These are phyloP conservation scores for Leptodontidium sp. DNA, from an alignment of 2,329 filamentous ascomycete species.

Conservation along the genomic window DNA sequence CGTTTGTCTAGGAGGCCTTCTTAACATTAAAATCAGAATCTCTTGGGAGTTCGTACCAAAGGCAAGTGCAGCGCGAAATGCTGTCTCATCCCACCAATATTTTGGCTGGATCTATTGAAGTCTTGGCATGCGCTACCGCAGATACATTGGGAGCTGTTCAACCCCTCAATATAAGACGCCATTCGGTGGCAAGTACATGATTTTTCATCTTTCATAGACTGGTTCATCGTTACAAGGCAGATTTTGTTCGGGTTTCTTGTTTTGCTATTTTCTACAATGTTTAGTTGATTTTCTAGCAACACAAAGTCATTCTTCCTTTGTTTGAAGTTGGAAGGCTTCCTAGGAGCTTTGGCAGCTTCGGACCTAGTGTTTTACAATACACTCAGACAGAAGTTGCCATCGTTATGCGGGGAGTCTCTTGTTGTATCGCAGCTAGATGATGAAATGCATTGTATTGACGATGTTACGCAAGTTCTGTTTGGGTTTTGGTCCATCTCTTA, in stretches of 20 bases:
- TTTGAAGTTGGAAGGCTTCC: no score
- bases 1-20: background rate
- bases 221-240: background rate
- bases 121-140: slow-evolving; percentile 15
- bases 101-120: slow-evolving; percentile 1
- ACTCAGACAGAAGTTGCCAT: no score
- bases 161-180: slow-evolving; percentile 16
- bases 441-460: no score
- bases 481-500: no score
- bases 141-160: background rate
- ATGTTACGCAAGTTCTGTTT: no score
- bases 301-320: no score
- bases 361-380: no score
- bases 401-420: no score
- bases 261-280: background rate
- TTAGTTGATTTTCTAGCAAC: background rate
- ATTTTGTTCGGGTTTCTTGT: no score
- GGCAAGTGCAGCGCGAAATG: background rate
- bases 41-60: background rate
- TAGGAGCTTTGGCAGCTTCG: no score
- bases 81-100: slow-evolving; percentile 4
- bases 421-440: no score
- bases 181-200: background rate
- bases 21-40: background rate
- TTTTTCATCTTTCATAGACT: background rate